phyloP scores from a whole-genome alignment of 257 asterid species.

The Rhazya stricta region DNA sequence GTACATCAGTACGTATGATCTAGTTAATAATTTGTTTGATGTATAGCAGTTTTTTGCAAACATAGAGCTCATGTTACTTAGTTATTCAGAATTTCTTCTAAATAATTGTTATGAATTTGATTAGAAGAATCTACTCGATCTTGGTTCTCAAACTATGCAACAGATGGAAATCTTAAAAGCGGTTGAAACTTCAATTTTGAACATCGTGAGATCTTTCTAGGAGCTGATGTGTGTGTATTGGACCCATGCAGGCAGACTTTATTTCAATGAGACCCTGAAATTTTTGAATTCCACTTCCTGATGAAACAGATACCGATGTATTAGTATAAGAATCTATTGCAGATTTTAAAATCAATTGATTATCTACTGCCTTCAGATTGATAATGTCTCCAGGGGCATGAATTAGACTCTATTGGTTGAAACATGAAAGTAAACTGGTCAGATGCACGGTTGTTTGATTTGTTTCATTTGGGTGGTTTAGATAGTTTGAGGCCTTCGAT shows the following conservation, averaged over 20 bases:
- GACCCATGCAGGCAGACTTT: background rate
- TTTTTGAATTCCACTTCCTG: background rate
- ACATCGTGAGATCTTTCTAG: background rate
- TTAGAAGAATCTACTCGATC: background rate
- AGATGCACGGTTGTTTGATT: background rate
- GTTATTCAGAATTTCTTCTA: background rate
- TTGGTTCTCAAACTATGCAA: background rate
- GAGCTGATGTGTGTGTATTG: background rate
- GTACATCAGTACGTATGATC: conserved; percentile 74
- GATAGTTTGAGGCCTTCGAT: background rate
- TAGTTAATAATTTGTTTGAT: background rate
- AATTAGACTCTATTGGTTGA: background rate
- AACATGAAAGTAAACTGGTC: background rate
- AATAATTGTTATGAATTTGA: background rate
- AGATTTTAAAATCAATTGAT: background rate
- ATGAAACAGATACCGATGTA: background rate
- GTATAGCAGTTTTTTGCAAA: background rate
- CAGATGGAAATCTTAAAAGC: too few species aligned
- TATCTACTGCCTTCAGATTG: background rate
- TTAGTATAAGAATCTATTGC: background rate
- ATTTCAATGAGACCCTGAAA: background rate
- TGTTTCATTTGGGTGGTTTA: background rate
- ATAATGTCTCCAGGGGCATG: background rate
- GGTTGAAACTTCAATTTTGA: background rate
- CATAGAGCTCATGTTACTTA: background rate